Percentiles rank a stretch among this genome's conserved stretches.
phyloP scores from a whole-genome alignment of 805 yeast species.

The Diddensiella transvaalensis region DNA sequence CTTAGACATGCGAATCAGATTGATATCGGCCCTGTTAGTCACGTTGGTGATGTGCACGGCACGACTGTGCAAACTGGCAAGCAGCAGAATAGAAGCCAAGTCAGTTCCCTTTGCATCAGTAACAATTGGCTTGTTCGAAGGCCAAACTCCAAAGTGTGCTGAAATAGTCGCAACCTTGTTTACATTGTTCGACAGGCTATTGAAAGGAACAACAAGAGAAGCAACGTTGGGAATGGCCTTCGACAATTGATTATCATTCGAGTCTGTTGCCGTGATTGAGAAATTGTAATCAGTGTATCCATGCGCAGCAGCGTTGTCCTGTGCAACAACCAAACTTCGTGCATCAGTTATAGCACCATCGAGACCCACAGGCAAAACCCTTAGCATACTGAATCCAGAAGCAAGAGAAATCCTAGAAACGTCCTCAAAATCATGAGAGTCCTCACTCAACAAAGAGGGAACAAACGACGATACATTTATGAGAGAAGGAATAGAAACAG shows the following conservation, averaged over 20 bases:
- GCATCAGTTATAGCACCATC: slow-evolving; percentile 64
- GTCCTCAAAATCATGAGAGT: slow-evolving; percentile 57
- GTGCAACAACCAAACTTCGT: slow-evolving; percentile 62
- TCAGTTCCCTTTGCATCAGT: slow-evolving; percentile 92
- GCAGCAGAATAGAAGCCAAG: slow-evolving; percentile 83
- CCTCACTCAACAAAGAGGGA: slow-evolving; percentile 55
- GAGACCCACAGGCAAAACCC: slow-evolving; percentile 69
- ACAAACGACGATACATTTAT: slow-evolving; percentile 77
- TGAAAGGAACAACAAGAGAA: slow-evolving; percentile 77
- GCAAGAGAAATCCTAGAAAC: slow-evolving; percentile 69
- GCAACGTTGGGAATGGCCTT: slow-evolving; percentile 66
- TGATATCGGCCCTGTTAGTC: slow-evolving; percentile 73
- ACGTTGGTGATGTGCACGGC: slow-evolving; percentile 88
- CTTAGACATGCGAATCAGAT: slow-evolving; percentile 80
- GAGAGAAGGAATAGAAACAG: slow-evolving; percentile 80
- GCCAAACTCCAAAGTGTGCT: slow-evolving; percentile 80
- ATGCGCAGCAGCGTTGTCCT: slow-evolving; percentile 49
- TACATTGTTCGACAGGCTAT: slow-evolving; percentile 53
- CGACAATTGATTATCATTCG: slow-evolving; percentile 59
- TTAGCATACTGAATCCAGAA: slow-evolving; percentile 84
- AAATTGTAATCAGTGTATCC: slow-evolving; percentile 77
- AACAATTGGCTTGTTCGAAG: slow-evolving; percentile 73
- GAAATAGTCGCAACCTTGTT: slow-evolving; percentile 75
- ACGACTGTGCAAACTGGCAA: slow-evolving; percentile 83
- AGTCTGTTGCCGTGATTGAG: slow-evolving; percentile 75